Evolutionary conservation across 208 protist species (phyloP), one percentile per base, ranked within the genome.

Genomic region (Acanthamoeba royreba): DNA sequence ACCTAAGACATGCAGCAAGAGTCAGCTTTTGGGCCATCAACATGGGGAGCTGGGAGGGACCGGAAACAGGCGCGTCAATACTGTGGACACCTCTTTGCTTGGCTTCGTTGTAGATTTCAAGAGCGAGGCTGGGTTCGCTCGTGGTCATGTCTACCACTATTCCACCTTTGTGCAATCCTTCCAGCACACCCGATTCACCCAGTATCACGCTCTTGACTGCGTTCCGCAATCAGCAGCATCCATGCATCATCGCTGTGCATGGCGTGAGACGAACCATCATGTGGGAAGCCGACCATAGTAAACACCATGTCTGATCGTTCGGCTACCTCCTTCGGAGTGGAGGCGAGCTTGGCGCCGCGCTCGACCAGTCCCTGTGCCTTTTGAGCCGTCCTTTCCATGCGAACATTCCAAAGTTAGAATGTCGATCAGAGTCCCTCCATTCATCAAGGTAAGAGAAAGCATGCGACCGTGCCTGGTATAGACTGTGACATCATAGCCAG

Each of bases 111-210:
- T 96, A 98, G 47, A 99, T 98, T 77, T 98, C 97, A 55, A 96
- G 72, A 31, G 98, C 98, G 31, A 98, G 96, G 42, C 97, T 97
- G n/a, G 98, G 98, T 94, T 98, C 97, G 88, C 98, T 98, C 22
- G 98, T 99, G 96, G 98, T 99, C 96, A 99, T 98, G 95, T 99
- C 98, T 11, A 99, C 96, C 31, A 99, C 96, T 38, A 99, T 96
- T 43, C 94, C 69, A 11, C 97, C 98, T 0, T 92, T 79, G 22
- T 79, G 85, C 77, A 99, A 94, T 35, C 97, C 97, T n/a, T 85
- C 92, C 22, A 98, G 95, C 13, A 99, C 95, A 40, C 98, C 98
- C 47, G 97, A 63, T 25, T 96, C 47, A 22, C 49, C 74, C 35
- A 86, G 79, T 1, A 72, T 89, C 4, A 90, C 79, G 38, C 31